These are phyloP conservation scores for Populus euphratica DNA, from an alignment of 345 rosid species.

Conservation along the genomic window DNA sequence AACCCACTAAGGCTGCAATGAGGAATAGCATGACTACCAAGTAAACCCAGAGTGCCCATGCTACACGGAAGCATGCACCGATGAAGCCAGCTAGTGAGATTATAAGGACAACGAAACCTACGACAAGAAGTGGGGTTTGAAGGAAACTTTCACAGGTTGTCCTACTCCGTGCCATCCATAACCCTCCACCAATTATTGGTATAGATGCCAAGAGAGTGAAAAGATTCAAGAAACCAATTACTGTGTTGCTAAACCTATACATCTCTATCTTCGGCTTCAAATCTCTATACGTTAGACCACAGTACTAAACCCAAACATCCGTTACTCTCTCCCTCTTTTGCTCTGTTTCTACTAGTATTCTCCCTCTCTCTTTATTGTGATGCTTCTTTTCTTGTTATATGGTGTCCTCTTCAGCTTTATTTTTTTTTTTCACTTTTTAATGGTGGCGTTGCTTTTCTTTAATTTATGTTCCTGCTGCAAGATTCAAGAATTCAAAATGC, in stretches of 20 bases:
- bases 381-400: conserved; percentile 20
- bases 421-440: conserved; percentile 18
- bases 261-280: conserved; percentile 20
- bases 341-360: background rate
- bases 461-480: conserved; percentile 12
- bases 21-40: conserved; percentile 71
- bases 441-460: conserved; percentile 32
- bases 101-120: conserved; percentile 67
- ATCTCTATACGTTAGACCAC: background rate
- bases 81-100: conserved; percentile 80
- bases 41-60: conserved; percentile 90
- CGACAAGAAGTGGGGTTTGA: conserved; percentile 71
- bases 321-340: background rate
- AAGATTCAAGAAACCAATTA: conserved; percentile 75
- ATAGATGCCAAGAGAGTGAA: conserved; percentile 77
- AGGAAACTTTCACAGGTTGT: conserved; percentile 80
- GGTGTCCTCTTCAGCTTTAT: conserved; percentile 18
- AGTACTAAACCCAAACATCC: background rate
- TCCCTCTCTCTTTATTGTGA: background rate
- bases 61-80: conserved; percentile 83
- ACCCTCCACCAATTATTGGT: conserved; percentile 79
- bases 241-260: conserved; percentile 79
- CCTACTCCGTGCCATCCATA: conserved; percentile 83
- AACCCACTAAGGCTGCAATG: conserved; percentile 55
- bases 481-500: conserved; percentile 33